Base-by-base conservation (phyloP, 495 filamentous ascomycete genomes). In the Trichoderma reesei region DNA sequence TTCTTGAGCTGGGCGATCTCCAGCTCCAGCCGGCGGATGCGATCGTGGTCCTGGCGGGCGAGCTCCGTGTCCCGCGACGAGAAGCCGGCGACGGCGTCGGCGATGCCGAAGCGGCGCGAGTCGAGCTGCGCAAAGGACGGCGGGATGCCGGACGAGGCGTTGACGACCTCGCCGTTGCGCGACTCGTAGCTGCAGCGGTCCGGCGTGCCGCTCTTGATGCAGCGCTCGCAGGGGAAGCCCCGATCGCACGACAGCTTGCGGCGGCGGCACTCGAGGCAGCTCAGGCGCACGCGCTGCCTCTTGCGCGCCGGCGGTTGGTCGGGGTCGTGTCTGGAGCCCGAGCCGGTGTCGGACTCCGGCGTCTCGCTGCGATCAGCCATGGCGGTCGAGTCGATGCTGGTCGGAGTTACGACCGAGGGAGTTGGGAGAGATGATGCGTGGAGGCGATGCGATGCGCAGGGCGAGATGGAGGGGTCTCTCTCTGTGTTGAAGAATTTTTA, bases 161-260 rank as follows among this genome's bases (percentile, higher is more conserved):
- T 71, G 70, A 18, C 72, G 70, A 3, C 74, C 42, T 74, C 64
- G 51, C 78, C 79, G 48, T 78, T 77, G 31, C 78, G 71, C 10
- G 78, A 75, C 70, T 82, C 79, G 66, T 80, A 82, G 62, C 74
- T 75, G 69, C 79, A 82, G 42, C 74, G 72, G 9, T 82, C 79
- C 14, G 76, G 68, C 13, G 78, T 80, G 56, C 79, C 79, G 42
- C 78, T 80, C 68, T 80, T 79, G 64, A 82, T 69, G 63, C 79
- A 82, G 34, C 79, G 75, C 61, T 79, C 77, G 68, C 79, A 82
- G 18, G 79, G 79, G 60, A 82, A 71, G 70, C 79, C 79, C 48
- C 79, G 74, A 61, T 80, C 79, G 66, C 79, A 82, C 41, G 79
- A 82, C 41, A 82, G 69, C 69, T 82, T 82, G 20, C 79, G 69